Evolutionary conservation across 2,329 filamentous ascomycete genomes (phyloP), one percentile per base, ranked within the genome.

Genomic region (Cladophialophora carrionii): DNA sequence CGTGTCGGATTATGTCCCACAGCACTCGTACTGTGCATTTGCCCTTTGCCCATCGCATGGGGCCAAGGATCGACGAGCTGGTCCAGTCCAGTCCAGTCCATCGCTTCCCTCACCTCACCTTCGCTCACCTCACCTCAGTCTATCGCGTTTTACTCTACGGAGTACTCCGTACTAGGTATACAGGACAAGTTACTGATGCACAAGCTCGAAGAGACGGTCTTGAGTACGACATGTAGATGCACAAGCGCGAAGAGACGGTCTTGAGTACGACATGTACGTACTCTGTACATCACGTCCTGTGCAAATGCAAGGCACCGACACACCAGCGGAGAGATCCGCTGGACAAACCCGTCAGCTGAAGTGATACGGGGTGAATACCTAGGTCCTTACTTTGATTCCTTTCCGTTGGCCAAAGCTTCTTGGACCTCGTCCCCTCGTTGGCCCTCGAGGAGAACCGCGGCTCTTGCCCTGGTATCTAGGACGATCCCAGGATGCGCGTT

Each of bases 321-420:
- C 26, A 7, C 17, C 9, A n/a, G n/a, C n/a, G 24, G 48, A 51
- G 9, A 29, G 22, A 3, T 20, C 20, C 48, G 48, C 22, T 26
- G 48, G 48, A 51, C 5, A 12, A 12, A 14, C 10, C 20, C 20
- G 46, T 60, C 46, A 60, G 57, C 48, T 53, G 48, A 60, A 60
- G 57, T 60, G 48, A 53, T 60, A 60, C 57, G 57, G 48, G 31
- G 22, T 22, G 6, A 49, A n/a, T n/a, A n/a, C n/a, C n/a, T n/a
- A n/a, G n/a, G n/a, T n/a, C n/a, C n/a, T n/a, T n/a, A n/a, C n/a
- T n/a, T n/a, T 20, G 46, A 49, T 41, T 41, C 34, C 34, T 7
- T 17, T 8, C 41, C 41, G 41, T 43, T 9, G 41, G n/a, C n/a
- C 5, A n/a, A n/a, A n/a, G n/a, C n/a, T 54, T 54, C 1, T 43